Percentiles rank a stretch among this genome's conserved stretches.
These are phyloP conservation scores for Claviceps cyperi DNA, from an alignment of 2,329 filamentous ascomycete species.

Conservation along the genomic window DNA sequence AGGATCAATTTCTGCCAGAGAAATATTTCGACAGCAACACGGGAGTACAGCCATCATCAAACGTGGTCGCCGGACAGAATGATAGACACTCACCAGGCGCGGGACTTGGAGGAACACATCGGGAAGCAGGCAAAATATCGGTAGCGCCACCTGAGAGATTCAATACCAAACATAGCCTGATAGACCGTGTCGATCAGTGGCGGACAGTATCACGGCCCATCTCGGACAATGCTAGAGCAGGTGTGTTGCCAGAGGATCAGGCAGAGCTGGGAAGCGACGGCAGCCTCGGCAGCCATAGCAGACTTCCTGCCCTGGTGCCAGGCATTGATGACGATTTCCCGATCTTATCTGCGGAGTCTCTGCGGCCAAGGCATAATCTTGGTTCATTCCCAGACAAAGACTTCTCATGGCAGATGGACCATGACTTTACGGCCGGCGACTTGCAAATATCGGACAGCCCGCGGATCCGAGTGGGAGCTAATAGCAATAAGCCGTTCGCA, in stretches of 20 bases:
- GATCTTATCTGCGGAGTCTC: conserved; percentile 19
- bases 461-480: conserved; percentile 25
- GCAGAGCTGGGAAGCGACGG: conserved; percentile 15
- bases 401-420: conserved; percentile 41
- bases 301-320: conserved; percentile 23
- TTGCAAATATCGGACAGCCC: conserved; percentile 42
- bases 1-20: conserved; percentile 15
- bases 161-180: not conserved
- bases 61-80: conserved; percentile 9
- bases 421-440: conserved; percentile 43
- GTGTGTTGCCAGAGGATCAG: conserved; percentile 4
- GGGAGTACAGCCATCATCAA: not conserved
- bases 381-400: conserved; percentile 33
- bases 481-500: conserved; percentile 20
- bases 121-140: not conserved
- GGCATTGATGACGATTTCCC: conserved; percentile 22
- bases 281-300: conserved; percentile 16
- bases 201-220: conserved; percentile 2
- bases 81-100: not conserved
- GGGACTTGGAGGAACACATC: not conserved
- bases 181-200: conserved; percentile 6
- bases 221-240: not conserved
- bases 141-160: not conserved
- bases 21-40: conserved; percentile 19
- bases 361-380: not conserved